Percentiles rank a stretch among this genome's conserved stretches.
phyloP scores from a whole-genome alignment of 805 yeast genomes.

The Clavispora fructus region DNA sequence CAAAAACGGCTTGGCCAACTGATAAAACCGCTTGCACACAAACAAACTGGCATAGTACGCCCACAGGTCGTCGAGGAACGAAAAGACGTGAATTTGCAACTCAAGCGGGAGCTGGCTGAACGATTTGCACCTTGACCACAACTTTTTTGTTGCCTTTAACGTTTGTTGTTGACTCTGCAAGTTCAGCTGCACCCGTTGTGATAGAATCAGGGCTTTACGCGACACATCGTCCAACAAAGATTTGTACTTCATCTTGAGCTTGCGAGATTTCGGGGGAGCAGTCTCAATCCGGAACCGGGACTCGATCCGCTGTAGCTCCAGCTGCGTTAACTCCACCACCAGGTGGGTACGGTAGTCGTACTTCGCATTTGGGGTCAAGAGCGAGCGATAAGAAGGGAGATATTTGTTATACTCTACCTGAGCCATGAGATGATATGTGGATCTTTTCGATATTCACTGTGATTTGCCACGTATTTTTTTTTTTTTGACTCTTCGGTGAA shows the following conservation, averaged over 20 bases:
- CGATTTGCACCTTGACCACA: constrained; percentile 8
- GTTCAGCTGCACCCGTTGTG: constrained; percentile 21
- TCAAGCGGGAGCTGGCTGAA: constrained; percentile 40
- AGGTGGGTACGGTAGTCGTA: constrained; percentile 48
- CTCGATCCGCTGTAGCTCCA: constrained; percentile 23
- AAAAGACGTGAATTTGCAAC: constrained; percentile 34
- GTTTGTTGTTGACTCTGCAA: constrained; percentile 7
- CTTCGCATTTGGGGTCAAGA: constrained; percentile 42
- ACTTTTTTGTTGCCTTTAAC: constrained; percentile 3
- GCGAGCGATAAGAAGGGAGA: constrained; percentile 50
- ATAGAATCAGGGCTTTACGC: constrained; percentile 35
- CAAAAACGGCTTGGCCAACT: constrained; percentile 47
- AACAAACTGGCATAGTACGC: constrained; percentile 39
- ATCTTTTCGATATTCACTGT: not conserved
- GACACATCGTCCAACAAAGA: constrained; percentile 46
- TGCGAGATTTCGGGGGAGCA: constrained; percentile 9
- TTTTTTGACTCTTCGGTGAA: no score
- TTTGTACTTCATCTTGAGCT: constrained; percentile 43
- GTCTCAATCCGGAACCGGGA: constrained; percentile 12
- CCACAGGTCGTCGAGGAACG: constrained; percentile 29
- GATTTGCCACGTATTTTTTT: no score
- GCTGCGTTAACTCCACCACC: constrained; percentile 33
- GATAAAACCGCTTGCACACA: constrained; percentile 47
- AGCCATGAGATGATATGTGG: constrained; percentile 2
- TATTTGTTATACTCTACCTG: constrained; percentile 16